Evolutionary conservation across 2,329 filamentous ascomycete species (phyloP).

Genomic region (Cercospora zeina): DNA sequence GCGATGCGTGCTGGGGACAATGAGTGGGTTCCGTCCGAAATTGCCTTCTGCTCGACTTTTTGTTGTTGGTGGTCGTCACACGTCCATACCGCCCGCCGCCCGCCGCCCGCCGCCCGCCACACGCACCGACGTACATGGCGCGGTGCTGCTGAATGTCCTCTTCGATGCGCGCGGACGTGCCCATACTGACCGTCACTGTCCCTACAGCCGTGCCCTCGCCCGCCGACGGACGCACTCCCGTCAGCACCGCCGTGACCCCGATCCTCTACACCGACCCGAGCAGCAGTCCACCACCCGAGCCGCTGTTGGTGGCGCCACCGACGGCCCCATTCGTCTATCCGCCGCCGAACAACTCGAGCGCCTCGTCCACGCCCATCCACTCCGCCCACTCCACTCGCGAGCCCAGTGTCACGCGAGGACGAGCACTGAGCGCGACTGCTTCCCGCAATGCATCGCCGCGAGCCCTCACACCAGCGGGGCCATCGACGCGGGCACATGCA

Average conservation of each 20-base stretch:
- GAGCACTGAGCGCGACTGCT: slow-evolving; percentile 48
- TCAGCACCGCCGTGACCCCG: slow-evolving; percentile 24
- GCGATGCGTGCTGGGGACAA: slow-evolving; percentile 16
- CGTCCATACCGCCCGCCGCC: slow-evolving; percentile 5
- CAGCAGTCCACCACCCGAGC: slow-evolving; percentile 39
- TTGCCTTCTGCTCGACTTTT: slow-evolving; percentile 9
- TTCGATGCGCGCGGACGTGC: slow-evolving; percentile 20
- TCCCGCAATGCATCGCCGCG: slow-evolving; percentile 47
- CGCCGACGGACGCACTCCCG: slow-evolving; percentile 31
- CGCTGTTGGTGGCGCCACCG: slow-evolving; percentile 37
- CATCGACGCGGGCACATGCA: slow-evolving; percentile 41
- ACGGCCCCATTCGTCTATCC: slow-evolving; percentile 28
- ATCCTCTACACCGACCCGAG: slow-evolving; percentile 29
- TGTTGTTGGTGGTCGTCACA: slow-evolving; percentile 3
- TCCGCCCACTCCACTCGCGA: slow-evolving; percentile 40
- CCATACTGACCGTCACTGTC: slow-evolving; percentile 33
- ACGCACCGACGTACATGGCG: slow-evolving; percentile 13
- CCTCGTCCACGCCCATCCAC: not conserved
- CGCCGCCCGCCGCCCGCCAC: slow-evolving; percentile 8
- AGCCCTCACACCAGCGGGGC: slow-evolving; percentile 46
- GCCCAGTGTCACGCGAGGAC: slow-evolving; percentile 48
- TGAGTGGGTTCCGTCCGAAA: slow-evolving; percentile 19
- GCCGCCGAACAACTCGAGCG: slow-evolving; percentile 19
- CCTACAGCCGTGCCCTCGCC: slow-evolving; percentile 35
- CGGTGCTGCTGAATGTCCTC: slow-evolving; percentile 10